These are phyloP conservation scores for Talaromyces sp. DNA, from an alignment of 2,329 filamentous ascomycete genomes.

Conservation along the genomic window DNA sequence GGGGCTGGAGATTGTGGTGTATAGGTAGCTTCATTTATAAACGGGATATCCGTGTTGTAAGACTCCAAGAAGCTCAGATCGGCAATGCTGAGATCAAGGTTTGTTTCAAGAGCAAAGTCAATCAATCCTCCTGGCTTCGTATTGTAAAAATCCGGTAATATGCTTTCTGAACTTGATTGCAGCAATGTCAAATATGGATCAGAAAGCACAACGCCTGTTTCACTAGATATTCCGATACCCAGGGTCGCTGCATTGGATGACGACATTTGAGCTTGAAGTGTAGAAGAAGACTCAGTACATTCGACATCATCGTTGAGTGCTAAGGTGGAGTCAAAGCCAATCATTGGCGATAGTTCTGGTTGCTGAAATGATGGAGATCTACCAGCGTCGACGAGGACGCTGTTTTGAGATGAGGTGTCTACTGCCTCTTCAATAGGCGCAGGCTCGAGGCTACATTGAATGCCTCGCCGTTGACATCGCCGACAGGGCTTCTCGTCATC, in stretches of 20 bases:
- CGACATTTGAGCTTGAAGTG: neutral
- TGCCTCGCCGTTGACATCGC: conserved; percentile 26
- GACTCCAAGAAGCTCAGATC: conserved; percentile 32
- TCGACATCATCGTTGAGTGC: neutral
- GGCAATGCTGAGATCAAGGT: conserved; percentile 30
- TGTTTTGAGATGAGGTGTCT: neutral
- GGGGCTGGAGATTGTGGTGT: neutral
- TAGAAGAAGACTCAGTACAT: neutral
- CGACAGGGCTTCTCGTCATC: conserved; percentile 31
- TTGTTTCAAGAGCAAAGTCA: conserved; percentile 19
- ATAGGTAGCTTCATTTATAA: conserved; percentile 22
- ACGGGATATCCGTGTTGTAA: conserved; percentile 31
- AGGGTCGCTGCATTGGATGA: neutral
- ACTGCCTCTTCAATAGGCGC: neutral
- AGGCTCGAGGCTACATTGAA: conserved; percentile 15
- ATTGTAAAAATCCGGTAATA: neutral
- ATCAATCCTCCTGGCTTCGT: conserved; percentile 19
- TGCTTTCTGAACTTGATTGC: neutral
- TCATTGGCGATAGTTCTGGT: neutral
- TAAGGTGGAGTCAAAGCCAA: neutral
- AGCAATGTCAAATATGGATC: neutral
- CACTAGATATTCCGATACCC: neutral
- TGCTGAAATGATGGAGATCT: neutral
- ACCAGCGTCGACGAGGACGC: neutral
- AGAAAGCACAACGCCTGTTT: neutral